Evolutionary conservation across 2,329 filamentous ascomycete species (phyloP), one percentile per base, ranked within the genome.

Genomic region (Venturia carpophila): DNA sequence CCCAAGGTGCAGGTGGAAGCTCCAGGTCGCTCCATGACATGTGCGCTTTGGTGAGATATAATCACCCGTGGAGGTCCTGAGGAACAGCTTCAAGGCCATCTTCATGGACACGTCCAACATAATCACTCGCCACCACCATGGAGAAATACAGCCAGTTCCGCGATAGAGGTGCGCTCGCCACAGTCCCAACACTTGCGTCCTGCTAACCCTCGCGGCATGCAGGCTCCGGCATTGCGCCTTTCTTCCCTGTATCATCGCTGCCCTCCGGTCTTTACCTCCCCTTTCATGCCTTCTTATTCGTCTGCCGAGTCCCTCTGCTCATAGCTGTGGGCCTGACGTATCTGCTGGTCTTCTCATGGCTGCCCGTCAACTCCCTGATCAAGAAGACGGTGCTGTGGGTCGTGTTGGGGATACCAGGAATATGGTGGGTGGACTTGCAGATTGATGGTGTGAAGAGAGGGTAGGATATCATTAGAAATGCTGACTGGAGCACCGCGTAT

Each of bases 391-490:
- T 91, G 61, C 79, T 97, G 64, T 97, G 94, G 93, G 84, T 86
- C 67, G 84, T 97, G 69, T 84, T 99, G 70, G 89, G 87, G 45
- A 89, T 96, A 66, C 91, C 92, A 0, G 93, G 94, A 37, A 90
- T 99, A 66, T 97, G 92, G 92, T 97, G 93, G 93, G 88, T 97
- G 65, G 94, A 99, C 76, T 80, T 99, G n/a, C 93, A 97, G 76
- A 91, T 99, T 69, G 94, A 99, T 75, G 93, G 93, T 66, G 94
- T 99, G 64, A 92, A 91, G 77, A 90, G 92, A 78, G 94, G 94
- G 78, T 92, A 75, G 65, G 80, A 73, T 61, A 11, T 2, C 11
- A 27, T 62, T 45, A 41, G 37, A 34, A 5, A 17, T 49, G 52
- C 2, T 27, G 19, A 9, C 17, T 21, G 15, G 66, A 60, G 61